Conservation (phyloP, 2,329 filamentous ascomycete species). For the Coleophoma eucalyptorum region DNA sequence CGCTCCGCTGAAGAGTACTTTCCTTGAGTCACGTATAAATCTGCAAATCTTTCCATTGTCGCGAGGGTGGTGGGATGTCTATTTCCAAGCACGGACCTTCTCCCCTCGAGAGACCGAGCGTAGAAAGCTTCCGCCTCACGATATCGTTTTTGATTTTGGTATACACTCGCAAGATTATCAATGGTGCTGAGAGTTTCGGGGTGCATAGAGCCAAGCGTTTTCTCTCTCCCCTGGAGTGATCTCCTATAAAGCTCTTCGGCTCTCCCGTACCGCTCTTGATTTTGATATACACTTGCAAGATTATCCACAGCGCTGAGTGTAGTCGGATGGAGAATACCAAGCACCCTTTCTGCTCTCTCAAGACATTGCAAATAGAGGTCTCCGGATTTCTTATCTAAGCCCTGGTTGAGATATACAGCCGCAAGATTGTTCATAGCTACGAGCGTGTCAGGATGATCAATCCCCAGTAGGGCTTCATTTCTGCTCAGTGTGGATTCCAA, state of each 20-base stretch:
- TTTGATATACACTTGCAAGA: not conserved
- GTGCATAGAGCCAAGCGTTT: not conserved
- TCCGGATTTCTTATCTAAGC: not conserved
- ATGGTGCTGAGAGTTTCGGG: not conserved
- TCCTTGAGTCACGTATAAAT: no score
- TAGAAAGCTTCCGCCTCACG: not conserved
- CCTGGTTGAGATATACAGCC: not conserved
- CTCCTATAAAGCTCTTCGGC: not conserved
- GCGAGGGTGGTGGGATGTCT: not conserved
- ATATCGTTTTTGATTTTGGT: not conserved
- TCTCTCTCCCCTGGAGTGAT: not conserved
- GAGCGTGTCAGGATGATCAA: constrained; percentile 3
- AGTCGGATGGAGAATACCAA: not conserved
- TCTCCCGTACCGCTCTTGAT: not conserved
- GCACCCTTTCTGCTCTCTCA: not conserved
- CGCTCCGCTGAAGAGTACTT: no score
- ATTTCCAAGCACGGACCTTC: not conserved
- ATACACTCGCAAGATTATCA: not conserved
- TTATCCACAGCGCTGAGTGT: not conserved
- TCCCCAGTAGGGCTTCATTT: not conserved
- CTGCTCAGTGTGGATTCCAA: not conserved
- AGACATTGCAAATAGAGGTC: not conserved
- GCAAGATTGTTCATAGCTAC: constrained; percentile 2
- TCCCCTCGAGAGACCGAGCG: not conserved
- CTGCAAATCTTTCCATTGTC: no score